Conservation (phyloP, 2,329 filamentous ascomycete species). For the Trichoderma oligosporum region DNA sequence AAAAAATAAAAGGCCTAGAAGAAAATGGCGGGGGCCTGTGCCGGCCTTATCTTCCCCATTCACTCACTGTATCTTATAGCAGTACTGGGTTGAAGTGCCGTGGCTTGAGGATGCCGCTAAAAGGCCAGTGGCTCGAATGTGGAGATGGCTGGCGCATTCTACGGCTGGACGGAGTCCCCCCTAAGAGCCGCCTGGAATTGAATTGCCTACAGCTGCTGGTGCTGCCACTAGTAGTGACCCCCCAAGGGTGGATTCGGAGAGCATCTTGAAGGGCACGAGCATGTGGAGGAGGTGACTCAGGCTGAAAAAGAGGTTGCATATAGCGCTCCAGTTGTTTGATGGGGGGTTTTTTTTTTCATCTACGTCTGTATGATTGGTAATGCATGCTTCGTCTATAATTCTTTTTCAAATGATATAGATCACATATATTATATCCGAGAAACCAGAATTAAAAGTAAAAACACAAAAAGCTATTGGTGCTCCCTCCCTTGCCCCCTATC, state of each 20-base stretch:
- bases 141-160: neutral
- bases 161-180: neutral
- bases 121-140: neutral
- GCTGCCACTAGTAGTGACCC: neutral
- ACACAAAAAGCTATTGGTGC: too few species aligned
- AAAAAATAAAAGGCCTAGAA: slow-evolving; percentile 21
- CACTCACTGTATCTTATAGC: neutral
- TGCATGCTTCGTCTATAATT: neutral
- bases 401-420: neutral
- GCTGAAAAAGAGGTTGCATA: neutral
- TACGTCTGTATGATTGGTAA: neutral
- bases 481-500: too few species aligned
- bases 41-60: slow-evolving; percentile 27
- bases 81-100: neutral
- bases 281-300: slow-evolving; percentile 17
- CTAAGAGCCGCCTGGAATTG: slow-evolving; percentile 9
- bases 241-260: slow-evolving; percentile 16
- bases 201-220: neutral
- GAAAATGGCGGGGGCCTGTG: slow-evolving; percentile 25
- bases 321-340: neutral
- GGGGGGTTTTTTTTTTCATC: neutral
- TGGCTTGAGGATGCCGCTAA: slow-evolving; percentile 9
- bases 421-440: too few species aligned
- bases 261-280: slow-evolving; percentile 6
- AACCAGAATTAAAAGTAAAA: too few species aligned